Evolutionary conservation across 495 filamentous ascomycete species (phyloP).

Genomic region (Acidiella bohemica): DNA sequence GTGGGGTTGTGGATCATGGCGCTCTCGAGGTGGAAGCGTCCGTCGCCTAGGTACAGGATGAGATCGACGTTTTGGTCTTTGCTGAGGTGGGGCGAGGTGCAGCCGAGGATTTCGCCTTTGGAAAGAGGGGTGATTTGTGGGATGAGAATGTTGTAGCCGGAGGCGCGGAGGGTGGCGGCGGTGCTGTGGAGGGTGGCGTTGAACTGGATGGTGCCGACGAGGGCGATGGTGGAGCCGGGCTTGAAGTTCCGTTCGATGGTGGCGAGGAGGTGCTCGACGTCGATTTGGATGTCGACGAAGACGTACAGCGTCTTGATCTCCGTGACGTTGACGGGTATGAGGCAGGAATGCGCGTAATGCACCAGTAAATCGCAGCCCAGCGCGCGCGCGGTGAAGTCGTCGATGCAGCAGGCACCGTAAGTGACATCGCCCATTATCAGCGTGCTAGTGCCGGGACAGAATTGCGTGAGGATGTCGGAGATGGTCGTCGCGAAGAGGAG

Average conservation of each 20-base stretch:
- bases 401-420: constrained; percentile 97
- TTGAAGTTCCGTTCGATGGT: constrained; percentile 84
- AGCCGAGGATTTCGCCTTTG: constrained; percentile 90
- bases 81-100: constrained; percentile 70
- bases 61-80: constrained; percentile 48
- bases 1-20: constrained; percentile 96
- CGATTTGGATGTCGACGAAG: constrained; percentile 95
- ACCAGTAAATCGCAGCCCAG: constrained; percentile 90
- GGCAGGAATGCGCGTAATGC: constrained; percentile 92
- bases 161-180: constrained; percentile 56
- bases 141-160: constrained; percentile 70
- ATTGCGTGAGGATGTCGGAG: constrained; percentile 88
- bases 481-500: constrained; percentile 95
- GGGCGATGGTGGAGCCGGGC: constrained; percentile 69
- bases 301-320: constrained; percentile 93
- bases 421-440: constrained; percentile 99
- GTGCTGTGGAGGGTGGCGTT: constrained; percentile 88
- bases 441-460: constrained; percentile 82
- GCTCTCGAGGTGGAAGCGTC: constrained; percentile 90
- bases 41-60: constrained; percentile 88
- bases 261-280: constrained; percentile 68
- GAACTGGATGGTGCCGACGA: constrained; percentile 97
- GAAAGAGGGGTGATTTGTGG: constrained; percentile 87
- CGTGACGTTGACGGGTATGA: constrained; percentile 91
- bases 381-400: constrained; percentile 92